These are phyloP conservation scores for Trichoderma reesei DNA, from an alignment of 495 filamentous ascomycete species.

Conservation along the genomic window DNA sequence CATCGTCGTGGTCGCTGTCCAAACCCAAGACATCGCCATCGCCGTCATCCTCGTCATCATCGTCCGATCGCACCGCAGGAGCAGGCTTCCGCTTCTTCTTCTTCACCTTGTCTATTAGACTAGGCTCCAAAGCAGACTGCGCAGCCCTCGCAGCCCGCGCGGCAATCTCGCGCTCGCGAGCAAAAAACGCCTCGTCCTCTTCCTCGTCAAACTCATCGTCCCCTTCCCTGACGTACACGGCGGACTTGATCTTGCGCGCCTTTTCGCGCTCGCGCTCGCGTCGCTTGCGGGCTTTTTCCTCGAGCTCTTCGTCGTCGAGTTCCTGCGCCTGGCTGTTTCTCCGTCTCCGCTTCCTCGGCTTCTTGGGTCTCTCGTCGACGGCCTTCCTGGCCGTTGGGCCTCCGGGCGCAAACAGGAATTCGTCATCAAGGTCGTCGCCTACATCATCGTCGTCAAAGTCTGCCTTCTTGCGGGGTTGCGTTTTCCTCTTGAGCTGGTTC, in stretches of 20 bases:
- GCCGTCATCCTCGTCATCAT: conserved; percentile 18
- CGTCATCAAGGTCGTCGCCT: conserved; percentile 46
- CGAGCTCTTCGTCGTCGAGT: conserved; percentile 27
- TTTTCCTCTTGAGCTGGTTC: conserved; percentile 64
- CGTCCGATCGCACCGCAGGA: conserved; percentile 16
- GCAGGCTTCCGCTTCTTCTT: conserved; percentile 22
- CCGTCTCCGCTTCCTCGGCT: conserved; percentile 32
- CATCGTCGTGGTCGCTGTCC: neutral
- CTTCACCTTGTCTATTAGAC: neutral
- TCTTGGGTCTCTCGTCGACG: conserved; percentile 38
- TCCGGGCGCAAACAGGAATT: conserved; percentile 56
- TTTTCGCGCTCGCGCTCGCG: conserved; percentile 53
- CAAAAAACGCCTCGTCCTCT: conserved; percentile 62
- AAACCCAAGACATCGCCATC: conserved; percentile 26
- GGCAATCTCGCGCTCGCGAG: conserved; percentile 43
- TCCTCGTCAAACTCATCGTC: conserved; percentile 71
- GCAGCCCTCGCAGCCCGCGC: conserved; percentile 6
- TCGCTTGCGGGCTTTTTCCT: conserved; percentile 38
- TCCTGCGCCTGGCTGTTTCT: conserved; percentile 36
- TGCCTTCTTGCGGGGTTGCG: conserved; percentile 36
- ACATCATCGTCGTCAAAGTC: conserved; percentile 54
- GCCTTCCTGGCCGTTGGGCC: conserved; percentile 47
- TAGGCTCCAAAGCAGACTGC: neutral
- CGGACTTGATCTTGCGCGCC: conserved; percentile 69
- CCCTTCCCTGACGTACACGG: conserved; percentile 65